Evolutionary conservation across 352 stramenopile species (phyloP).

Genomic region (Globisporangium spinosum): DNA sequence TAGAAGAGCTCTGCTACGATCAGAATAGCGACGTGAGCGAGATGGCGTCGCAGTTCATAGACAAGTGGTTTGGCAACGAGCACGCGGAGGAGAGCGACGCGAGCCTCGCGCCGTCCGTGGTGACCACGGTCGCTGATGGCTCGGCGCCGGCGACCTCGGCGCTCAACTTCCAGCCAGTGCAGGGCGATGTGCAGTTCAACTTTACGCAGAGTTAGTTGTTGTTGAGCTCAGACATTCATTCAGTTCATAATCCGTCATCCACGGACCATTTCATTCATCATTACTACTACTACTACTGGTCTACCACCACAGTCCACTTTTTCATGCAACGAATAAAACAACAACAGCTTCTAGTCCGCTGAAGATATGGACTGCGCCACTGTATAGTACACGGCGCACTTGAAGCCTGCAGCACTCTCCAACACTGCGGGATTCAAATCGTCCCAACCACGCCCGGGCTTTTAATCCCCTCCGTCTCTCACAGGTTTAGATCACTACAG

Average conservation of each 20-base stretch:
- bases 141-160: slow-evolving; percentile 29
- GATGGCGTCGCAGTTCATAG: slow-evolving; percentile 72
- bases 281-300: not conserved
- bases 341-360: not conserved
- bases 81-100: slow-evolving; percentile 48
- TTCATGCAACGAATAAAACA: not conserved
- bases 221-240: not conserved
- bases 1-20: slow-evolving; percentile 83
- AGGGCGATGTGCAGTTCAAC: slow-evolving; percentile 67
- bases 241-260: not conserved
- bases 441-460: too few relatives aligned
- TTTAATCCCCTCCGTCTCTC: too few relatives aligned
- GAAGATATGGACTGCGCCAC: too few relatives aligned
- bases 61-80: slow-evolving; percentile 69
- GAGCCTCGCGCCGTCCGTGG: slow-evolving; percentile 45
- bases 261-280: not conserved
- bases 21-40: slow-evolving; percentile 76
- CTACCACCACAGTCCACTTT: not conserved
- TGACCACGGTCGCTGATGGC: slow-evolving; percentile 17
- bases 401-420: too few relatives aligned
- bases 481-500: too few relatives aligned
- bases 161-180: slow-evolving; percentile 70
- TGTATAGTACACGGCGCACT: too few relatives aligned
- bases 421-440: too few relatives aligned
- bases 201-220: slow-evolving; percentile 35